Percentiles rank a stretch among this genome's conserved stretches.
Conservation (phyloP, 176 grass and related monocot species). For the Musa itinerans region DNA sequence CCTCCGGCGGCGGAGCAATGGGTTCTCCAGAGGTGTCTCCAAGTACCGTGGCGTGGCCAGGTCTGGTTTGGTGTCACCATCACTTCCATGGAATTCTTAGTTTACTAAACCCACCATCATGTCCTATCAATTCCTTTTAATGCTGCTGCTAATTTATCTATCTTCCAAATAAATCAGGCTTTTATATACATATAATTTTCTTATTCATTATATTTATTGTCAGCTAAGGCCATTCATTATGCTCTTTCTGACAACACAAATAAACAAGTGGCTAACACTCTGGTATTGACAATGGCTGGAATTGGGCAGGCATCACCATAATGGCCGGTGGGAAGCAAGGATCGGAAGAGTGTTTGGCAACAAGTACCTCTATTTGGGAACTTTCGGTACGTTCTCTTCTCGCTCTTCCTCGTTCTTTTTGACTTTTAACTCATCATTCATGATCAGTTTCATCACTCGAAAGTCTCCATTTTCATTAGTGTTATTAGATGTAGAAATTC, state of each 20-base stretch:
- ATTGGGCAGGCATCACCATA: conserved; percentile 33
- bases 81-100: no score
- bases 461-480: no score
- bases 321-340: conserved; percentile 38
- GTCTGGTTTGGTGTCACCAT: conserved; percentile 2
- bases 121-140: no score
- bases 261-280: no score
- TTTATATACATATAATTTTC: no score
- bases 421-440: not conserved
- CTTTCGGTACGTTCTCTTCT: conserved; percentile 27
- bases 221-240: no score
- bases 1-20: conserved; percentile 56
- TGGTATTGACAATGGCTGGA: not conserved
- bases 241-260: no score
- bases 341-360: conserved; percentile 37
- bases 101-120: no score
- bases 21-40: conserved; percentile 71
- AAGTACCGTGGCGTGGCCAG: conserved; percentile 75
- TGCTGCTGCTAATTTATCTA: no score
- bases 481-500: no score
- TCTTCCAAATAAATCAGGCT: no score
- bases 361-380: conserved; percentile 41
- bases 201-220: no score
- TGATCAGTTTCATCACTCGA: not conserved
- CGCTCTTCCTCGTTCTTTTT: not conserved